These are phyloP conservation scores for Aspergillus fijiensis DNA, from an alignment of 2,329 filamentous ascomycete species.

Conservation along the genomic window DNA sequence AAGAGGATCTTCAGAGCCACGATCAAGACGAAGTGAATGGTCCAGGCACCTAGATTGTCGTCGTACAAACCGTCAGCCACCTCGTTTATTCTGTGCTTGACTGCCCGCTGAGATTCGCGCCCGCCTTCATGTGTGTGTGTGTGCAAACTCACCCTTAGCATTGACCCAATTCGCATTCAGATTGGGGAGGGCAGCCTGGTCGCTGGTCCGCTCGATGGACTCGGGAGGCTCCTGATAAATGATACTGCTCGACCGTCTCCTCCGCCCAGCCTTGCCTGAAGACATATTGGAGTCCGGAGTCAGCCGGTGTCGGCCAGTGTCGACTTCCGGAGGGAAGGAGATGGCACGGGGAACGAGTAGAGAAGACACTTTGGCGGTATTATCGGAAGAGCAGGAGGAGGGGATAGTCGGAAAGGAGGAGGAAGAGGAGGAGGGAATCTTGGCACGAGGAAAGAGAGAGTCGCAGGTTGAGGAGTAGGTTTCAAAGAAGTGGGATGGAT, in stretches of 20 bases:
- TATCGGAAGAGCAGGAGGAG: conserved; percentile 40
- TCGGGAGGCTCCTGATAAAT: conserved; percentile 97
- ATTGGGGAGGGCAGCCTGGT: conserved; percentile 92
- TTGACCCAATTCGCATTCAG: conserved; percentile 99
- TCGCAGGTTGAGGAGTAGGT: conserved; percentile 22
- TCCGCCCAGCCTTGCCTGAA: conserved; percentile 68
- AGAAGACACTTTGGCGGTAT: conserved; percentile 96
- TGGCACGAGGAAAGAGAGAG: conserved; percentile 25
- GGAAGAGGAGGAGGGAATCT: not conserved
- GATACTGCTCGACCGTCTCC: conserved; percentile 95
- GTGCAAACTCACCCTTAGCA: conserved; percentile 75
- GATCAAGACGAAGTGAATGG: conserved; percentile 93
- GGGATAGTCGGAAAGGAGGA: conserved; percentile 20
- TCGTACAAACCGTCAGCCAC: conserved; percentile 17
- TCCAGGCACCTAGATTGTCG: conserved; percentile 80
- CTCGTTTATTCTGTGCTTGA: not conserved
- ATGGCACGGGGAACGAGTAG: conserved; percentile 85
- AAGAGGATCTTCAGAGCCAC: conserved; percentile 90
- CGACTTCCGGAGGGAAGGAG: conserved; percentile 83
- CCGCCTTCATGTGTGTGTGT: not conserved
- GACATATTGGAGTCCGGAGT: conserved; percentile 61
- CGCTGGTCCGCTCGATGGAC: conserved; percentile 95
- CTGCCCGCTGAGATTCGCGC: not conserved
- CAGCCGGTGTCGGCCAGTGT: conserved; percentile 60
- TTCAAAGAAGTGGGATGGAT: not conserved